These are phyloP conservation scores for Chrysanthemum lavandulifolium DNA, from an alignment of 129 eudicot species.

Conservation along the genomic window DNA sequence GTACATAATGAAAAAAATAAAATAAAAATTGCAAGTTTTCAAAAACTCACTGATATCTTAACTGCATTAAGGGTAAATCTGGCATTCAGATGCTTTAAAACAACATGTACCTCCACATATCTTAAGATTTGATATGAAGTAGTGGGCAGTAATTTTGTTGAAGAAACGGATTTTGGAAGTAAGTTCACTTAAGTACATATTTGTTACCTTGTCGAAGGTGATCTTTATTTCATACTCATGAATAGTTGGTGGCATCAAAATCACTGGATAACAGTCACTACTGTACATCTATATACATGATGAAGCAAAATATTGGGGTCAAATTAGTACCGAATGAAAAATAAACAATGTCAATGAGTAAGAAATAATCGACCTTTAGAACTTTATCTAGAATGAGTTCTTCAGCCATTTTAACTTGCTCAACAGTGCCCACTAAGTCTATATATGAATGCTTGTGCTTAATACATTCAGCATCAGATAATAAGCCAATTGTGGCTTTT, in stretches of 20 bases:
- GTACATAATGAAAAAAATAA: no score
- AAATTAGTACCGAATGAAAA: background rate
- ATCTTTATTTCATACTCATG: conserved; percentile 5
- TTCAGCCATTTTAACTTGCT: conserved; percentile 29
- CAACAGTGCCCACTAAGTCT: conserved; percentile 27
- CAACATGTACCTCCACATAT: background rate
- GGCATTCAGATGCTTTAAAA: background rate
- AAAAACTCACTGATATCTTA: no score
- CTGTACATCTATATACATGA: conserved; percentile 17
- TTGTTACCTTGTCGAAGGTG: conserved; percentile 21
- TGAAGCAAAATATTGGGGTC: background rate
- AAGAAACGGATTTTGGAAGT: background rate
- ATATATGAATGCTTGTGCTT: conserved; percentile 1
- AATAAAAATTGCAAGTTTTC: no score
- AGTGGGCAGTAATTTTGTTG: no score
- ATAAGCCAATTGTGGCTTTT: conserved; percentile 25
- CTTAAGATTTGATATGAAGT: no score
- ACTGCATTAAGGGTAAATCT: no score
- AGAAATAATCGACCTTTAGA: conserved; percentile 13
- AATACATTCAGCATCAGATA: conserved; percentile 15
- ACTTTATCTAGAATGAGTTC: conserved; percentile 26
- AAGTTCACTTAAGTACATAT: background rate
- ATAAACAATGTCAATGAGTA: background rate
- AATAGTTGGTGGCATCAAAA: conserved; percentile 33
- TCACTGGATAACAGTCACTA: conserved; percentile 15